phyloP scores from a whole-genome alignment of 441 rosid genomes.

The Erysimum pusillum region DNA sequence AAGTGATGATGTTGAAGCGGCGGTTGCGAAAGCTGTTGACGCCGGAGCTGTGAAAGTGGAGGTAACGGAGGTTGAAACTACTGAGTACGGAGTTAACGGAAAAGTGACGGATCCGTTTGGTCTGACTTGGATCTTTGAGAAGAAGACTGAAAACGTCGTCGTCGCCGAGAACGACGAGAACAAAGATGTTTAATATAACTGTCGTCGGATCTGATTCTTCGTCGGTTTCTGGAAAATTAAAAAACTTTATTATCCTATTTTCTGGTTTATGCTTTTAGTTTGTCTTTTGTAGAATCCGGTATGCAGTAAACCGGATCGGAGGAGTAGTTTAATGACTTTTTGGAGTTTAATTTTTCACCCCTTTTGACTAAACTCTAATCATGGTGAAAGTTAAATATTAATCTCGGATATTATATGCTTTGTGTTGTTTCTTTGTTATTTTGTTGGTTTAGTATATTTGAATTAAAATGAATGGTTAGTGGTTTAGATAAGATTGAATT shows the following conservation, averaged over 20 bases:
- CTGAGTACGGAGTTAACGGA: constrained; percentile 60
- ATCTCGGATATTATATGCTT: constrained; percentile 1
- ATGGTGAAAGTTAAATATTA: constrained; percentile 33
- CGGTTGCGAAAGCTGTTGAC: constrained; percentile 65
- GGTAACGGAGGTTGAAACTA: constrained; percentile 52
- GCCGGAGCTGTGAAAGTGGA: constrained; percentile 75
- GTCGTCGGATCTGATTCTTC: constrained; percentile 30
- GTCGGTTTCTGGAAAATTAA: constrained; percentile 31
- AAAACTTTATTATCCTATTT: constrained; percentile 17
- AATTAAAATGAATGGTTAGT: too few species aligned
- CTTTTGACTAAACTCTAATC: constrained; percentile 24
- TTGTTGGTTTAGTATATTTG: too few species aligned
- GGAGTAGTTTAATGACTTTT: constrained; percentile 38
- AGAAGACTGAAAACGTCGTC: constrained; percentile 33
- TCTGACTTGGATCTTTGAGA: constrained; percentile 64
- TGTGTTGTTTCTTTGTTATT: too few species aligned
- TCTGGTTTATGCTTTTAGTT: not conserved
- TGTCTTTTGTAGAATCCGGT: constrained; percentile 36
- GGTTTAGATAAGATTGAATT: too few species aligned
- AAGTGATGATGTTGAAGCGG: constrained; percentile 72
- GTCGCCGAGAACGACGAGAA: constrained; percentile 16
- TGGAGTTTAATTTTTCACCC: constrained; percentile 29
- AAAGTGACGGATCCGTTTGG: constrained; percentile 88
- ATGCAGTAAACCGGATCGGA: constrained; percentile 30
- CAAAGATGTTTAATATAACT: constrained; percentile 46